Conservation (phyloP, 306 rosid genomes). For the Phaseolus lunatus region DNA sequence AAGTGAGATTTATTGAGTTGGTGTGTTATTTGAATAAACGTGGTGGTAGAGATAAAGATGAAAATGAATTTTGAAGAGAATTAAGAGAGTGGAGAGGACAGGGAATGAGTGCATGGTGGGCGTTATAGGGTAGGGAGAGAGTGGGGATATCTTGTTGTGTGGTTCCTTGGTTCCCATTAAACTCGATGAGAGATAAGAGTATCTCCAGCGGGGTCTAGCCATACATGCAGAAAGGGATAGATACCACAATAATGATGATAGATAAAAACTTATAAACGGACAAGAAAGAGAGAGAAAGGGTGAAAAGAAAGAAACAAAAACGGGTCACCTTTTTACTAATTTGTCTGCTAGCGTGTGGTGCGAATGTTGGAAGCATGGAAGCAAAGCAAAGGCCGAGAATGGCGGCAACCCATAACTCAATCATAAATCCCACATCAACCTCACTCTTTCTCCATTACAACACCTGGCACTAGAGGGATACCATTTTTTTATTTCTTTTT, state of each 20-base stretch:
- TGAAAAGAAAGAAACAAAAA: constrained; percentile 33
- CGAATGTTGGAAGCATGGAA: constrained; percentile 95
- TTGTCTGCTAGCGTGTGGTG: constrained; percentile 70
- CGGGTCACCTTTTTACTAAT: constrained; percentile 40
- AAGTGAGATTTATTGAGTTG: no score
- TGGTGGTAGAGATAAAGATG: no score
- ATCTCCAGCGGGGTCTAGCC: constrained; percentile 43
- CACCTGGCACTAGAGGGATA: constrained; percentile 42
- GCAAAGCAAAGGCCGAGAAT: constrained; percentile 75
- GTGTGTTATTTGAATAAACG: no score
- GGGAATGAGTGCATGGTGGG: no score
- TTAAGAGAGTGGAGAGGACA: no score
- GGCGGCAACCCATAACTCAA: constrained; percentile 79
- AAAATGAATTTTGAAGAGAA: no score
- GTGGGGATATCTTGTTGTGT: background rate
- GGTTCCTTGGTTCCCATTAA: constrained; percentile 1
- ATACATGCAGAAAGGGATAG: constrained; percentile 59
- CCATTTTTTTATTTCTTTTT: background rate
- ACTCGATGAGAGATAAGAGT: constrained; percentile 32
- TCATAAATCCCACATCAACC: constrained; percentile 52
- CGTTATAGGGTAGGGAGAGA: no score
- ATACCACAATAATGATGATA: constrained; percentile 53
- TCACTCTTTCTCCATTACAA: constrained; percentile 39
- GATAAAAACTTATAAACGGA: background rate
- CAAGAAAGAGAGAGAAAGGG: constrained; percentile 15